phyloP scores from a whole-genome alignment of 495 filamentous ascomycete species.

The Tirmania nivea region DNA sequence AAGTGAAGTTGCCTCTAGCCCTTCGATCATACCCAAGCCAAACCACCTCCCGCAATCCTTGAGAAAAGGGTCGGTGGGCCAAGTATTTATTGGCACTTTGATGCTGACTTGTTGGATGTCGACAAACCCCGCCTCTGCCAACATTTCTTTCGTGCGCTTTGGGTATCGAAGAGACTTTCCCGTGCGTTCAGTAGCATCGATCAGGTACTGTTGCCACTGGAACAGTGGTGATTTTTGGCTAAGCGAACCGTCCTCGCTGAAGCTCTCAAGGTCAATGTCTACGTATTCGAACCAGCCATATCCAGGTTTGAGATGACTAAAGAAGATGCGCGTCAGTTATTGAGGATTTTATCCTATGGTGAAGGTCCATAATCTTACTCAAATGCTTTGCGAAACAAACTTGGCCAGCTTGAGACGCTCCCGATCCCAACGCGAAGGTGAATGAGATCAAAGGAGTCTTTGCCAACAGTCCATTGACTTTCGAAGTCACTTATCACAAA shows the following conservation, averaged over 20 bases:
- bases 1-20: conserved; percentile 50
- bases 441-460: conserved; percentile 66
- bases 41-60: conserved; percentile 69
- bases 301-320: conserved; percentile 57
- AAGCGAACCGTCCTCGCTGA: conserved; percentile 47
- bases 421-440: conserved; percentile 66
- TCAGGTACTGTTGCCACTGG: conserved; percentile 49
- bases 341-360: not conserved
- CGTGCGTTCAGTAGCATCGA: conserved; percentile 43
- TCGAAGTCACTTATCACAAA: conserved; percentile 63
- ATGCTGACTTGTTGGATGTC: conserved; percentile 60
- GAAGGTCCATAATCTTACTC: conserved; percentile 25
- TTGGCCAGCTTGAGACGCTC: conserved; percentile 56
- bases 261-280: conserved; percentile 74
- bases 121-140: conserved; percentile 56
- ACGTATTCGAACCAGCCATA: conserved; percentile 66
- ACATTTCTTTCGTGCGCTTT: conserved; percentile 34
- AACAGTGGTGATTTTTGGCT: conserved; percentile 27
- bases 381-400: conserved; percentile 47
- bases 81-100: conserved; percentile 52
- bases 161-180: conserved; percentile 47
- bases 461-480: conserved; percentile 51
- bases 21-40: conserved; percentile 50
- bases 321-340: conserved; percentile 3
- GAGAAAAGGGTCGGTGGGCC: conserved; percentile 46